Base-by-base conservation (phyloP, 2,329 filamentous ascomycete species). In the Penicillium sp. region DNA sequence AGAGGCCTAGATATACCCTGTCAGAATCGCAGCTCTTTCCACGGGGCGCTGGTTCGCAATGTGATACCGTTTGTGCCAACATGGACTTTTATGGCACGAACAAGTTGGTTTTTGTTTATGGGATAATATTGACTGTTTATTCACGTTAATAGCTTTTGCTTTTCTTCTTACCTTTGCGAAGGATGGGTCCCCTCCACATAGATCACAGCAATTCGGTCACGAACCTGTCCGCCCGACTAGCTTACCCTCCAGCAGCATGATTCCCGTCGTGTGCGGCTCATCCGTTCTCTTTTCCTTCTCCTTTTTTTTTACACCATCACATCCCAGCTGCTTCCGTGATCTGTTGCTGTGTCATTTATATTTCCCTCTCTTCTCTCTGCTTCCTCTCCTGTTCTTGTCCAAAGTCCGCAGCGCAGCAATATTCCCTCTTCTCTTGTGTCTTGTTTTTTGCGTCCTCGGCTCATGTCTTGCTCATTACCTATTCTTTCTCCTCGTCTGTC, bases 51-150 rank as follows among this genome's bases (percentile, higher is more conserved):
- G 55, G 54, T 60, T 63, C 58, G 58, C 59, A 61, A 61, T 58
- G 59, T 63, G 58, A 61, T 63, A 62, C 64, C 60, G 60, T 61
- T 59, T 64, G 62, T 69, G 64, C 65, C 63, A 62, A 64, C 59
- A 60, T 69, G 65, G 63, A 64, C 60, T 59, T 62, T 55, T 55
- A 59, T 60, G 64, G 42, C 42, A 45, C 42, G 61, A 62, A 64
- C 52, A 63, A 64, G 58, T 61, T 62, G 60, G 61, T 61, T 64
- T 62, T 54, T 65, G 59, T 64, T 61, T 63, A 65, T 66, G 65
- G 65, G 65, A 58, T 68, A 67, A 68, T 67, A 68, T 67, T 66
- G 65, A 68, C 64, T 62, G 61, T 64, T 68, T 65, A 65, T 67
- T 68, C 65, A 68, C 65, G 64, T 68, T 69, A 67, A 70, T 69